Conservation (phyloP, 495 filamentous ascomycete genomes). For the Neurospora africana region DNA sequence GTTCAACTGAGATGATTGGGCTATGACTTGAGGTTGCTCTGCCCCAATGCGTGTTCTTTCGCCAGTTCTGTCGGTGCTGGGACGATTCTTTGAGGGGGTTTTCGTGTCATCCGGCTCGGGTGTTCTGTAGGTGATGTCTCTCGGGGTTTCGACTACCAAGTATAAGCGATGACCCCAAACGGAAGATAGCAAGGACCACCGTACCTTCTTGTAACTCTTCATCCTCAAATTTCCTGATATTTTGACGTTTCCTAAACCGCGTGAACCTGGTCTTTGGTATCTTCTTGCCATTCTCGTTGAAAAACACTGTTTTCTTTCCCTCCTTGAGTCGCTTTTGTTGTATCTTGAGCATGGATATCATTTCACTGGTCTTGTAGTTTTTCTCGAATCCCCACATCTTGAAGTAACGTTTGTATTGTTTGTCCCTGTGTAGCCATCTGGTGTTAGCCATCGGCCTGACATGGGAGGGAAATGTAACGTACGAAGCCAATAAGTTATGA, state of each 20-base stretch:
- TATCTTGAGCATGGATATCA: slow-evolving; percentile 16
- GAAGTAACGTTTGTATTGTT: slow-evolving; percentile 21
- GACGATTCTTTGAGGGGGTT: not conserved
- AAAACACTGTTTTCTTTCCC: slow-evolving; percentile 10
- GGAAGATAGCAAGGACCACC: not conserved
- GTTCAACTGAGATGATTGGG: not conserved
- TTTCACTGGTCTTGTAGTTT: slow-evolving; percentile 15
- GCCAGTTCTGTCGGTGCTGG: not conserved
- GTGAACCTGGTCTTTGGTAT: slow-evolving; percentile 9
- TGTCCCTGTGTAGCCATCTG: slow-evolving; percentile 2
- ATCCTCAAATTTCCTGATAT: not conserved
- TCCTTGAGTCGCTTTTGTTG: slow-evolving; percentile 3
- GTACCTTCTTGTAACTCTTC: not conserved
- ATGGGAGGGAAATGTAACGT: not conserved
- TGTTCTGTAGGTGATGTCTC: slow-evolving; percentile 4
- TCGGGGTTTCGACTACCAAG: slow-evolving; percentile 4
- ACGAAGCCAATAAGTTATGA: slow-evolving; percentile 16
- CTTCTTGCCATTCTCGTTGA: slow-evolving; percentile 4
- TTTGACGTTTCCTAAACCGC: slow-evolving; percentile 12
- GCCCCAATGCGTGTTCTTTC: not conserved
- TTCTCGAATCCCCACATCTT: slow-evolving; percentile 18
- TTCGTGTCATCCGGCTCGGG: slow-evolving; percentile 5
- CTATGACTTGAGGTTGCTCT: not conserved
- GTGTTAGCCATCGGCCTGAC: not conserved
- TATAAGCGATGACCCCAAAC: not conserved